Percentiles rank a stretch among this genome's conserved stretches.
phyloP scores from a whole-genome alignment of 306 rosid species.

The Coriaria nepalensis region DNA sequence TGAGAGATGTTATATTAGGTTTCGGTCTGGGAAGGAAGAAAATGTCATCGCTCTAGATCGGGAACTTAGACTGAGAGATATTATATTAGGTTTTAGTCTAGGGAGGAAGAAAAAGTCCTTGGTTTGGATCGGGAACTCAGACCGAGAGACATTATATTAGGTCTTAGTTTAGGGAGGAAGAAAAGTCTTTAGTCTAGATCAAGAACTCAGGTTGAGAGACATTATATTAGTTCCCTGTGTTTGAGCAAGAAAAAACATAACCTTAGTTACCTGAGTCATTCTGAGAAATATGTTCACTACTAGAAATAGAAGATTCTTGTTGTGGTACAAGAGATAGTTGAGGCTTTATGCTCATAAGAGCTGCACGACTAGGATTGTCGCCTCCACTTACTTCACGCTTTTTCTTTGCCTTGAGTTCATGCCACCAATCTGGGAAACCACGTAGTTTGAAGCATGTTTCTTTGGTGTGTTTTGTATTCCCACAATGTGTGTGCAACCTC shows the following conservation, averaged over 20 bases:
- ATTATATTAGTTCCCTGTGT: neutral
- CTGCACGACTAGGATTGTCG: neutral
- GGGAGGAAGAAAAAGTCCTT: too few species aligned
- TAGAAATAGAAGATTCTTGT: neutral
- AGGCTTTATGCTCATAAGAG: neutral
- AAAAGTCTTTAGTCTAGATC: too few species aligned
- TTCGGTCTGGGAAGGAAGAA: too few species aligned
- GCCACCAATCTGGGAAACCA: conserved; percentile 6
- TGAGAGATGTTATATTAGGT: too few species aligned
- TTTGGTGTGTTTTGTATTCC: conserved; percentile 7
- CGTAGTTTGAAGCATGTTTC: conserved; percentile 10
- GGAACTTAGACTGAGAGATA: too few species aligned
- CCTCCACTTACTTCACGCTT: neutral
- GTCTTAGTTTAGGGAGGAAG: too few species aligned
- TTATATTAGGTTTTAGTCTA: too few species aligned
- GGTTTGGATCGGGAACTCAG: too few species aligned
- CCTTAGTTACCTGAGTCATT: conserved; percentile 8
- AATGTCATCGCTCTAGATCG: too few species aligned
- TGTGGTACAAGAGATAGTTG: conserved; percentile 5
- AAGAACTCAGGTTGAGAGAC: too few species aligned
- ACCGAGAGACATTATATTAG: too few species aligned
- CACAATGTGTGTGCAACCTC: conserved; percentile 11
- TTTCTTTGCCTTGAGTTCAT: conserved; percentile 6
- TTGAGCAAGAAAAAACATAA: conserved; percentile 6
- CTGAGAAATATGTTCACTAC: neutral